Percentiles rank a stretch among this genome's conserved stretches.
phyloP scores from a whole-genome alignment of 2,329 filamentous ascomycete species.

The Alternaria panax region DNA sequence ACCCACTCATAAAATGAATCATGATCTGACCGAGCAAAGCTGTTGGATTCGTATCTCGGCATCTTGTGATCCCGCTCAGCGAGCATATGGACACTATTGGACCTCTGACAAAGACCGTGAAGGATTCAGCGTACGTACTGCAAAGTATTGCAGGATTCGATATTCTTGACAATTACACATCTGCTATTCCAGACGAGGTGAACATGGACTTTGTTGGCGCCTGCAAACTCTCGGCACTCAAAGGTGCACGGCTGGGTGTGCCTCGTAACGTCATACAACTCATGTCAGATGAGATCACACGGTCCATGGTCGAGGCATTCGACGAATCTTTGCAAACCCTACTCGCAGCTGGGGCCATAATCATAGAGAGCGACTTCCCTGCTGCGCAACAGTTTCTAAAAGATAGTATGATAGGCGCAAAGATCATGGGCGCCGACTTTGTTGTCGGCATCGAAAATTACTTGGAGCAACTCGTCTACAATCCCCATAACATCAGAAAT shows the following conservation, averaged over 20 bases:
- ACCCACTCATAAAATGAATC: neutral
- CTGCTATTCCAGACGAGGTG: slow-evolving; percentile 62
- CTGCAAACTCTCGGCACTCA: slow-evolving; percentile 53
- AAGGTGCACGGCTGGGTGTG: slow-evolving; percentile 71
- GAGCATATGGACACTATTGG: slow-evolving; percentile 75
- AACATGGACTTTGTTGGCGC: slow-evolving; percentile 45
- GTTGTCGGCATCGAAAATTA: slow-evolving; percentile 72
- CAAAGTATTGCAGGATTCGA: slow-evolving; percentile 74
- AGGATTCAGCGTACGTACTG: slow-evolving; percentile 71
- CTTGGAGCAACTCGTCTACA: slow-evolving; percentile 64
- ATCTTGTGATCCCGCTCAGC: slow-evolving; percentile 66
- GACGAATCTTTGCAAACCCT: slow-evolving; percentile 58
- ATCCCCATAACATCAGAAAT: slow-evolving; percentile 44
- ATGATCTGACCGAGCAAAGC: slow-evolving; percentile 36
- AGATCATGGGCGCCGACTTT: slow-evolving; percentile 76
- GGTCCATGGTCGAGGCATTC: slow-evolving; percentile 57
- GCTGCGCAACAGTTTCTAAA: slow-evolving; percentile 79
- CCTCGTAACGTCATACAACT: slow-evolving; percentile 77
- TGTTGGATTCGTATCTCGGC: slow-evolving; percentile 72
- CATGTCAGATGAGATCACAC: slow-evolving; percentile 64
- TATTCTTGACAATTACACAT: slow-evolving; percentile 69
- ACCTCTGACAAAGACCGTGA: slow-evolving; percentile 70
- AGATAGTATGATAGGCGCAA: slow-evolving; percentile 64
- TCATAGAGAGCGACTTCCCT: slow-evolving; percentile 69
- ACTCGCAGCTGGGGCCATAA: slow-evolving; percentile 69